Evolutionary conservation across 768 basidiomycete species (phyloP).

Genomic region (Xerocomus potaroensis): DNA sequence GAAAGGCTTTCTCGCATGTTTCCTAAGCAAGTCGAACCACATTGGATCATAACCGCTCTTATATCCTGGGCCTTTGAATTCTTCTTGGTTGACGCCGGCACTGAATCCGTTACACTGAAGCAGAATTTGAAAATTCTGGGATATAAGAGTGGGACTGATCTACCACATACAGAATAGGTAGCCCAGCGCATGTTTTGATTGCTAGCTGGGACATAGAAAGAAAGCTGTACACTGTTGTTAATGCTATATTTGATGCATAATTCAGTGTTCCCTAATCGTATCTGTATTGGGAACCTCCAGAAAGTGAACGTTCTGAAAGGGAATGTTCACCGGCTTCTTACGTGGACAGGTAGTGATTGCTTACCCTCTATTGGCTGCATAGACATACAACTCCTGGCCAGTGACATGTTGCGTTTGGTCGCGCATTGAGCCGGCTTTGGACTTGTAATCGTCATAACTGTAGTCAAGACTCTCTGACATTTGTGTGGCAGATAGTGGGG

Average conservation of each 20-base stretch:
- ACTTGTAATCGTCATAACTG: conserved; percentile 15
- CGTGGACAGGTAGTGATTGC: conserved; percentile 13
- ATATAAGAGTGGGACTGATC: neutral
- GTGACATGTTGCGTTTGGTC: conserved; percentile 41
- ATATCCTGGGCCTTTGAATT: conserved; percentile 78
- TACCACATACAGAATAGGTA: conserved; percentile 65
- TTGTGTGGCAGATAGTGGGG: conserved; percentile 14
- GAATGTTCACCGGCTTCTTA: neutral
- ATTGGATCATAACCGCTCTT: conserved; percentile 83
- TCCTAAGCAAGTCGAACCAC: conserved; percentile 87
- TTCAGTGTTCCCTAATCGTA: conserved; percentile 69
- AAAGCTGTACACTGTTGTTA: conserved; percentile 71
- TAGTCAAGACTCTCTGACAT: neutral
- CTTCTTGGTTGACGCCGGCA: conserved; percentile 83
- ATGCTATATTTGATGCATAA: conserved; percentile 78
- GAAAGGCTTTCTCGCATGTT: conserved; percentile 77
- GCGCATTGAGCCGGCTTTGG: conserved; percentile 13
- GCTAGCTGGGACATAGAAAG: conserved; percentile 79
- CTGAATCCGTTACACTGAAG: conserved; percentile 83
- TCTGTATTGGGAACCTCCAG: conserved; percentile 86
- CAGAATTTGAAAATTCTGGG: neutral
- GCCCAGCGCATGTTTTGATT: conserved; percentile 90
- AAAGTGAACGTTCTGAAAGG: conserved; percentile 75
- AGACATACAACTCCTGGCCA: conserved; percentile 74
- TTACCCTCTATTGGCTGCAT: conserved; percentile 52